These are phyloP conservation scores for Spathaspora girioi DNA, from an alignment of 805 yeast species.

Conservation along the genomic window DNA sequence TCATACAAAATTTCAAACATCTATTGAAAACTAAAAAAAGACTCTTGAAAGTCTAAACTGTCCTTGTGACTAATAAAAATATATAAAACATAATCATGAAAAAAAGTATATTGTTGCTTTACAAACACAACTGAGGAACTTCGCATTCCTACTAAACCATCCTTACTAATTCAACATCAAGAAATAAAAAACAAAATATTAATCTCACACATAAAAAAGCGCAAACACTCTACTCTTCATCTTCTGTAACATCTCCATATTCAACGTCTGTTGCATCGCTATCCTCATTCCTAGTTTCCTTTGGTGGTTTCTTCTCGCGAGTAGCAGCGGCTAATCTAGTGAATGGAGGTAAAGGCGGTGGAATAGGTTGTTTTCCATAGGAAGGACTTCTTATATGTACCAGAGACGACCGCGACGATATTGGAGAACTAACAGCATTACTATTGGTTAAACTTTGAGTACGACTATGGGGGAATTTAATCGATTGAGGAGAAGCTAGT, in stretches of 20 bases:
- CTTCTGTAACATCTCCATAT: conserved; percentile 21
- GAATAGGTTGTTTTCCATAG: conserved; percentile 4
- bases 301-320: neutral
- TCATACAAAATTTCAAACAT: neutral
- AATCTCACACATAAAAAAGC: neutral
- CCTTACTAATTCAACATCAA: neutral
- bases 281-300: conserved; percentile 13
- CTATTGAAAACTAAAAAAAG: neutral
- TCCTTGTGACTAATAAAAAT: neutral
- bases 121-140: neutral
- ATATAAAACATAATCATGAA: neutral
- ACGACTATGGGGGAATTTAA: conserved; percentile 26
- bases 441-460: conserved; percentile 21
- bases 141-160: neutral
- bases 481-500: conserved; percentile 46
- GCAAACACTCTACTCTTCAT: neutral
- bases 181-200: neutral
- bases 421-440: conserved; percentile 9
- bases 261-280: conserved; percentile 36
- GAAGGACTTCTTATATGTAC: conserved; percentile 13
- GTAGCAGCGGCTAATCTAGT: conserved; percentile 17
- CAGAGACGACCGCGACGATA: conserved; percentile 21
- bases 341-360: conserved; percentile 26
- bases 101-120: neutral
- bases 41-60: neutral